Base-by-base conservation (phyloP, 345 rosid genomes). In the Citrus sp. region DNA sequence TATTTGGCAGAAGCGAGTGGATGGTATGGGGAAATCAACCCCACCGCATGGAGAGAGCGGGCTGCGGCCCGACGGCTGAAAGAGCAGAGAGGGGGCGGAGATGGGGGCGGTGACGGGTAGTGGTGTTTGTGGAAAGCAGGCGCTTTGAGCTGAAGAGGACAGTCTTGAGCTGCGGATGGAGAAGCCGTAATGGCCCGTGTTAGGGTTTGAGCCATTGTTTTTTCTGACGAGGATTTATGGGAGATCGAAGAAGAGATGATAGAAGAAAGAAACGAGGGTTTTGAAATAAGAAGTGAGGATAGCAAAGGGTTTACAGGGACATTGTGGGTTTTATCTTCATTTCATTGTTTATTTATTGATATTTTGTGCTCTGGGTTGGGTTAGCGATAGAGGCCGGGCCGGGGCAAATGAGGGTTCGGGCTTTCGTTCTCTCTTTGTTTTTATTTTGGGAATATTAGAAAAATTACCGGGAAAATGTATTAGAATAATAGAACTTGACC, bases 171-270 rank as follows among this genome's bases (percentile, higher is more conserved):
- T 86, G 92, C 91, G 93, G 68, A 86, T 75, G 64, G 86, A 60
- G 21, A 81, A 30, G 80, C 68, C 56, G 85, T 19, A 30, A 79
- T 27, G 16, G 87, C 72, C 25, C 90, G 89, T 21, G 82, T 81
- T 78, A 92, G 87, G 86, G 91, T 63, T 88, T 86, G 89, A 19
- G 96, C 91, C 99, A 95, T 65, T 1, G 16, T 18, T 4, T 18
- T 18, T 92, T 34, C 70, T 19, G 22, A 18, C 5, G 18, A 16
- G 13, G 51, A 46, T 46, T 13, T 46, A 19, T 13, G 58, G 22
- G 22, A 54, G 22, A 8, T 9, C 37, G 1, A 0, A 5, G 64
- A 34, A 61, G 46, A 40, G 13, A 40, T 9, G 46, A 40, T 2
- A 40, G 10, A 22, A 1, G 59, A 34, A 30, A n/a, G 9, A 46